Conservation (phyloP, 306 rosid genomes). For the Arachis hypogaea region DNA sequence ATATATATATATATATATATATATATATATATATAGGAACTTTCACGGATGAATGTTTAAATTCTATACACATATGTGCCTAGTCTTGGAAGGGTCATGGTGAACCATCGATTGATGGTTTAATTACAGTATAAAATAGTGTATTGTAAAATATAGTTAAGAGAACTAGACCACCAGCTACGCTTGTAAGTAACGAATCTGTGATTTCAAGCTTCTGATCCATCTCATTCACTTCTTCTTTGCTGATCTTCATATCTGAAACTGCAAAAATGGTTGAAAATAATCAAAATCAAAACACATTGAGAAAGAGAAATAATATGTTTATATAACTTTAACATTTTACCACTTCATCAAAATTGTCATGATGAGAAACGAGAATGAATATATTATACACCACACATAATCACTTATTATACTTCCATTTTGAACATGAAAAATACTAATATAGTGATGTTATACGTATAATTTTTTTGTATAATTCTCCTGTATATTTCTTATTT, state of each 20-base stretch:
- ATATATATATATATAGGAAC: background rate
- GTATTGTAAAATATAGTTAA: constrained; percentile 75
- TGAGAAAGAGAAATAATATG: background rate
- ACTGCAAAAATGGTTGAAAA: constrained; percentile 44
- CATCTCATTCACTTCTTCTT: constrained; percentile 27
- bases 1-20: background rate
- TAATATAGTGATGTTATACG: too few species aligned
- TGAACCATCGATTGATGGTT: constrained; percentile 71
- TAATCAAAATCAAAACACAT: background rate
- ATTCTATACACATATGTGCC: too few species aligned
- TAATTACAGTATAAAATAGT: constrained; percentile 63
- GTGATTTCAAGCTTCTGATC: constrained; percentile 52
- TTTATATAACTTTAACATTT: background rate
- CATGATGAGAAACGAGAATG: background rate
- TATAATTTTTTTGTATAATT: too few species aligned
- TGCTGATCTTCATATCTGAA: constrained; percentile 46
- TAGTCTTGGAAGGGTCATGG: background rate
- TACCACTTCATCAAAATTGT: background rate
- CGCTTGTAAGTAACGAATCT: constrained; percentile 49
- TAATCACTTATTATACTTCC: background rate
- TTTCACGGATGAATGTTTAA: background rate
- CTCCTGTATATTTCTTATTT: too few species aligned
- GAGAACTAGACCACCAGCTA: constrained; percentile 58
- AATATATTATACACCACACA: background rate
- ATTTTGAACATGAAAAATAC: background rate